Evolutionary conservation across 2,329 filamentous ascomycete genomes (phyloP), one percentile per base, ranked within the genome.

Genomic region (Curvularia sp.): DNA sequence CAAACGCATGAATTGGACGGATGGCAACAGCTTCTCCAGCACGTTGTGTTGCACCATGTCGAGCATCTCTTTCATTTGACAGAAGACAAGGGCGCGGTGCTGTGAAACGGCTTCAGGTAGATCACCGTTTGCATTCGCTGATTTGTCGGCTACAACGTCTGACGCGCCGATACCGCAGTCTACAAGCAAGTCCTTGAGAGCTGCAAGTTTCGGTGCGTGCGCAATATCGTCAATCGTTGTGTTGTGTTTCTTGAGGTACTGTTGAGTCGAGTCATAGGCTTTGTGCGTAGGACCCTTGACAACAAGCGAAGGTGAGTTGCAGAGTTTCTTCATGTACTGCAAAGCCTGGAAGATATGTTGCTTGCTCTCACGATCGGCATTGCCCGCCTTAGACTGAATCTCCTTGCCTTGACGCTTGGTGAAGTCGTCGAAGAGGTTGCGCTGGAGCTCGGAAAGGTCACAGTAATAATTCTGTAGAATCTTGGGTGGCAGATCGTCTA

Each of bases 1-100:
- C 33, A 99, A 86, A n/a, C 96, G 91, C 57, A 98, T 86, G 74
- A 90, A 97, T 38, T 96, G 95, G 5, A 97, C 93, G 0, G 89
- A 91, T 1, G 95, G 95, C n/a, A 99, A 85, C 79, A 98, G 85
- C 71, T 90, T 90, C 76, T 92, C 92, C 39, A 99, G 81, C 0
- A 99, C 95, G 57, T 94, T 93, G 69, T 90, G 92, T 75, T 98
- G 93, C 2, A 99, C 96, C 87, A 99, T 98, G 77, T 99, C 95
- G 24, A 99, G 85, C 96, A 99, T 99, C 77, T 99, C 95, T 80
- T 99, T 99, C 92, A 99, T 97, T 77, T 99, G 95, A 72, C 95
- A 99, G 83, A 99, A 99, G 66, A 99, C 90, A 28, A 99, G 86
- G 0, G 95, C 96, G 44, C 95, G 91, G 75, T 99, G 95, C 30